Evolutionary conservation across 257 asterid species (phyloP), one percentile per base, ranked within the genome.

Genomic region (Solanum medicagineum): DNA sequence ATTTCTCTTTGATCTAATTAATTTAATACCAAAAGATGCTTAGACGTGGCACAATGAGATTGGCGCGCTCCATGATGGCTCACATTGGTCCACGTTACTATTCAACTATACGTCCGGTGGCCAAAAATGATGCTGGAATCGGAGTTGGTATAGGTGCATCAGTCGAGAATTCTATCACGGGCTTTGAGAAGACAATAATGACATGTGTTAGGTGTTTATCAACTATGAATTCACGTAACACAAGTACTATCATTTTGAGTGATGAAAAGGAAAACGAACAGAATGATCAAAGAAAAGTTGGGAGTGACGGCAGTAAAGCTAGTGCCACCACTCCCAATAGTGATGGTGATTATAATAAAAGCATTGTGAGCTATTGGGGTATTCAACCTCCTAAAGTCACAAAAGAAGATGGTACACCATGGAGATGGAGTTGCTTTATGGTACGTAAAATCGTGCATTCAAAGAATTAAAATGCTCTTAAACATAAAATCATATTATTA

Each of bases 351-450:
- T 40, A 83, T 10, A 89, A 89, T 84, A 88, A 70, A 40, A 29
- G 12, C 53, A 44, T 91, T 7, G 87, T 83, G 56, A 93, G 98
- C 80, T 93, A 95, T 57, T 95, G 98, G 98, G 97, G 98, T 0
- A 87, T 95, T 73, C 89, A 88, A 75, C 85, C 94, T 12, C 83
- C 88, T 12, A 95, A 91, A 86, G 17, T 93, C 85, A 83, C 87
- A 0, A 93, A 89, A 42, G 92, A 92, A 54, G 98, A 95, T 91
- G 97, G 97, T 22, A 74, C 94, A 0, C 92, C 91, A 83, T 93
- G 98, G 97, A 91, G 68, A 63, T 95, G 98, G 98, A 87, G 57
- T 81, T 88, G 93, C 85, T 95, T 95, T 47, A 92, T 89, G 95
- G 98, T 95, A 63, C 5, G 42, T 63, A 63, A 12, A 4, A 8